phyloP scores from a whole-genome alignment of 805 yeast genomes.

The Candida dajiaensis region DNA sequence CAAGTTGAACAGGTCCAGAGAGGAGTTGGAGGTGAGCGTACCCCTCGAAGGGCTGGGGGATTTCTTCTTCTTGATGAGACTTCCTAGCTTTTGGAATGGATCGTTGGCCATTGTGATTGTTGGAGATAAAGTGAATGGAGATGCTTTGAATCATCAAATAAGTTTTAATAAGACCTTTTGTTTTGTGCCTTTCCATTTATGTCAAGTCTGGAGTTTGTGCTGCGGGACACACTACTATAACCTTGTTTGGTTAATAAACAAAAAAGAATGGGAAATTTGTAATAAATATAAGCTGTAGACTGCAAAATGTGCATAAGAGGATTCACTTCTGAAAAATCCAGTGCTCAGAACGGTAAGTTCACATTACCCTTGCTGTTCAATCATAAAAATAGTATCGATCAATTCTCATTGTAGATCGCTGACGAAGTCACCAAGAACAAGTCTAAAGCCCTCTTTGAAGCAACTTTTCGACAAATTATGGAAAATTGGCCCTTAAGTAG shows the following conservation, averaged over 20 bases:
- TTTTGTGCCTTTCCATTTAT: not conserved
- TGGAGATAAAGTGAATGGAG: too few species aligned
- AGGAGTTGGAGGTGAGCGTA: not conserved
- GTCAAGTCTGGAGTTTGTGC: not conserved
- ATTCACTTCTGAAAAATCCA: slow-evolving; percentile 70
- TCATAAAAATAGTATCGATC: slow-evolving; percentile 53
- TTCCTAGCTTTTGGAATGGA: not conserved
- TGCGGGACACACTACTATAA: not conserved
- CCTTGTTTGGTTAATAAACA: not conserved
- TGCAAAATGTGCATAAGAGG: slow-evolving; percentile 20
- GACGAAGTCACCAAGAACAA: slow-evolving; percentile 76
- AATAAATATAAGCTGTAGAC: not conserved
- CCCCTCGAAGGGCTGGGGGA: not conserved
- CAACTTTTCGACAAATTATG: too few species aligned
- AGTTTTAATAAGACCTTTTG: too few species aligned
- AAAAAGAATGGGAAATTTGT: not conserved
- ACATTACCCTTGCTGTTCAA: slow-evolving; percentile 65
- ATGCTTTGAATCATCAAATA: not conserved
- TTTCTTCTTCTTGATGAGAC: not conserved
- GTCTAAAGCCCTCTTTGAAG: too few species aligned
- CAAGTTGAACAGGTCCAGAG: not conserved
- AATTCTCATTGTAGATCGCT: slow-evolving; percentile 89
- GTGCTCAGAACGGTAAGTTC: slow-evolving; percentile 70
- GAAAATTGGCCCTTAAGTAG: too few species aligned
- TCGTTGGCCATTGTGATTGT: not conserved